phyloP scores from a whole-genome alignment of 139 green algal species.

The Chlorokybus atmophyticus region DNA sequence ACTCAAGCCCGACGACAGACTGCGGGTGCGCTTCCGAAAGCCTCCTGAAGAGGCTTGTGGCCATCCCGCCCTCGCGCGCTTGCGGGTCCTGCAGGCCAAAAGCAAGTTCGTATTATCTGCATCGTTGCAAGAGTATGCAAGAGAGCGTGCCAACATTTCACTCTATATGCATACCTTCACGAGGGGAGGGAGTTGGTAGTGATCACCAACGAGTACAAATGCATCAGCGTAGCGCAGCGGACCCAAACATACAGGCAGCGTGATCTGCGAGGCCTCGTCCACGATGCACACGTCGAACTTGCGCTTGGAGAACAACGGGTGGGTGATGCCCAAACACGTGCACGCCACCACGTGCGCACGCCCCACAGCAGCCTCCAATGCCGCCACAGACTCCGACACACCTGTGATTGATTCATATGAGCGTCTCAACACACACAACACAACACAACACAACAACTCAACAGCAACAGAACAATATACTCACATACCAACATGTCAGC shows the following conservation, averaged over 20 bases:
- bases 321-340: constrained; percentile 56
- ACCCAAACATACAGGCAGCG: constrained; percentile 35
- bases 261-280: constrained; percentile 86
- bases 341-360: constrained; percentile 25
- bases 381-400: too few species aligned
- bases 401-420: too few species aligned
- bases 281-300: constrained; percentile 83
- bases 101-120: too few species aligned
- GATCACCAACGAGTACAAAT: constrained; percentile 78
- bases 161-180: constrained; percentile 22
- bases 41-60: constrained; percentile 58
- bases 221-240: constrained; percentile 40
- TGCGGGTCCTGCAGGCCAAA: constrained; percentile 16
- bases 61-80: constrained; percentile 51
- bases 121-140: too few species aligned
- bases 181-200: constrained; percentile 64
- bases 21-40: constrained; percentile 68
- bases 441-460: too few species aligned
- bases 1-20: constrained; percentile 21
- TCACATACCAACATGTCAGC: too few species aligned
- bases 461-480: too few species aligned
- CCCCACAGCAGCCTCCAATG: constrained; percentile 2
- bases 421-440: too few species aligned
- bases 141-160: too few species aligned
- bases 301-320: constrained; percentile 31